phyloP scores from a whole-genome alignment of 768 basidiomycete species.

The Flagelloscypha sp. region DNA sequence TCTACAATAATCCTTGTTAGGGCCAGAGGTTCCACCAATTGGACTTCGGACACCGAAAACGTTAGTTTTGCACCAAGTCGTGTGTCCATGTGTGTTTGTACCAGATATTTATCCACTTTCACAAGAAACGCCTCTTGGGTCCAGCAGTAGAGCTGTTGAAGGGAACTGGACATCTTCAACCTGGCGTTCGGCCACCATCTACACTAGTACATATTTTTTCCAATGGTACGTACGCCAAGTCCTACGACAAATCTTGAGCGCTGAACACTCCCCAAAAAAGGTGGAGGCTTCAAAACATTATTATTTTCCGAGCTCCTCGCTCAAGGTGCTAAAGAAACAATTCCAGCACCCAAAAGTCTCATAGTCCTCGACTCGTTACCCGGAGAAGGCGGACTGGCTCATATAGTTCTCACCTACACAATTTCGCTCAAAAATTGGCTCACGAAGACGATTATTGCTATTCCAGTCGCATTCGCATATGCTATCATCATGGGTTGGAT shows the following conservation, averaged over 20 bases:
- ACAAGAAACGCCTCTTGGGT: no score
- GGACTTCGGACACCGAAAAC: constrained; percentile 18
- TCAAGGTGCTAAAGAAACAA: constrained; percentile 9
- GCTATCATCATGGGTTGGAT: no score
- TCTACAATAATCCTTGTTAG: constrained; percentile 34
- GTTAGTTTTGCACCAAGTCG: no score
- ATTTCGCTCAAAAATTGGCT: no score
- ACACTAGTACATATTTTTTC: constrained; percentile 41
- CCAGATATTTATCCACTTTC: no score
- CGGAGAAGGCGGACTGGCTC: constrained; percentile 25
- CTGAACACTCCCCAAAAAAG: constrained; percentile 15
- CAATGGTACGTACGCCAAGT: constrained; percentile 25
- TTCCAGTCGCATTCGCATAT: no score
- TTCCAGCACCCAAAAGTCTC: constrained; percentile 18
- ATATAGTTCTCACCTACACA: no score
- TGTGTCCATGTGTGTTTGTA: no score
- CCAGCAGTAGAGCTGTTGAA: no score
- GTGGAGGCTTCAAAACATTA: constrained; percentile 30
- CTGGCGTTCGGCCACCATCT: no score
- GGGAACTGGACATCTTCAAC: no score
- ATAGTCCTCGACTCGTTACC: constrained; percentile 41
- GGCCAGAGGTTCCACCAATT: constrained; percentile 29
- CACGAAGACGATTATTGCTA: no score
- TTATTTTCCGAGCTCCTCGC: constrained; percentile 26
- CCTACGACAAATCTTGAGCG: not conserved